A percentile compares a stretch with the other conserved stretches of the same genome.
These are phyloP conservation scores for Camelina laxa DNA, from an alignment of 345 rosid genomes.

Conservation along the genomic window DNA sequence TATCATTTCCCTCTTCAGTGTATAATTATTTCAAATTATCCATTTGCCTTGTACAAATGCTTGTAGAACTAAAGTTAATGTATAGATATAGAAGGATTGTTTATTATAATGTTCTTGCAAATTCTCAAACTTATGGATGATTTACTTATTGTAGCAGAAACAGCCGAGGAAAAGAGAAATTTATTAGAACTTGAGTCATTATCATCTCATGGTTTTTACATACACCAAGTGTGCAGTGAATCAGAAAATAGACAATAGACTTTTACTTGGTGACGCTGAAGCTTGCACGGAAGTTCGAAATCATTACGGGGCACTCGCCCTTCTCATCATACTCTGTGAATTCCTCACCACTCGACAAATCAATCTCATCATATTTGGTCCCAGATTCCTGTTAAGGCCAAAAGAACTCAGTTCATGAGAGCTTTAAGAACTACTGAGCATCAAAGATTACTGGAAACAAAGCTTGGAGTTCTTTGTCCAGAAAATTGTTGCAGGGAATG, in stretches of 20 bases:
- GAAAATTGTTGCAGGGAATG: not conserved
- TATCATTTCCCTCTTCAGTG: conserved; percentile 19
- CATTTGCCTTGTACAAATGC: conserved; percentile 15
- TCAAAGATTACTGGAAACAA: conserved; percentile 18
- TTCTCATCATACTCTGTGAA: conserved; percentile 82
- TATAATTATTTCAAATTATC: conserved; percentile 22
- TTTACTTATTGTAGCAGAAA: conserved; percentile 13
- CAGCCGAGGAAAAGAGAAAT: not conserved
- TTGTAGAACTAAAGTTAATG: conserved; percentile 26
- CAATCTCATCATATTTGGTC: conserved; percentile 66
- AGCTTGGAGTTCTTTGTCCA: conserved; percentile 15
- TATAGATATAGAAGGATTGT: conserved; percentile 20
- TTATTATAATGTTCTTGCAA: conserved; percentile 18
- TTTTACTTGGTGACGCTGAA: conserved; percentile 68
- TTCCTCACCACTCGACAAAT: conserved; percentile 72
- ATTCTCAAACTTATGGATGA: conserved; percentile 19
- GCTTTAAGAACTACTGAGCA: not conserved
- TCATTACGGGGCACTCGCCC: conserved; percentile 86
- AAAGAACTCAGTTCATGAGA: not conserved
- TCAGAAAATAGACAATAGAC: conserved; percentile 4
- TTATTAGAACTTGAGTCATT: conserved; percentile 32
- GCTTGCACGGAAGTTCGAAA: conserved; percentile 71
- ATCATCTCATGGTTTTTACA: conserved; percentile 31
- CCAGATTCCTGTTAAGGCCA: conserved; percentile 55
- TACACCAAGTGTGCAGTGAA: conserved; percentile 30